phyloP scores from a whole-genome alignment of 2,329 filamentous ascomycete species.

The Aspergillaceae sp. region DNA sequence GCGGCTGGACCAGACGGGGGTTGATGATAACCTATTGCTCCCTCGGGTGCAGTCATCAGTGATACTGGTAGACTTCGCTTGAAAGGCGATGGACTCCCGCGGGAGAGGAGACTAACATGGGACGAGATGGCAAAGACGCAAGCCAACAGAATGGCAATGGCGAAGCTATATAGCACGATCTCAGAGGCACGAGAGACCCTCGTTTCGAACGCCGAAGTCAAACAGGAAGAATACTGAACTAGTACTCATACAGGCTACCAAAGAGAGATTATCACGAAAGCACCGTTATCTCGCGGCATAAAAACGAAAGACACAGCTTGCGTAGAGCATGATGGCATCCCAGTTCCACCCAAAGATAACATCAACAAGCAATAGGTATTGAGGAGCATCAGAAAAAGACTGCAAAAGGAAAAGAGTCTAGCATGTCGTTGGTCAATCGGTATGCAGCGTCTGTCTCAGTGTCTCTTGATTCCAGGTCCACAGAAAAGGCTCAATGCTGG shows the following conservation, averaged over 20 bases:
- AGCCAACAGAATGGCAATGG: constrained; percentile 6
- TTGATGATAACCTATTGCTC: constrained; percentile 13
- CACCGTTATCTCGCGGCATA: no score
- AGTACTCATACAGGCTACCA: no score
- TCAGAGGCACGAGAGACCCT: not conserved
- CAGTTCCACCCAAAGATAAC: not conserved
- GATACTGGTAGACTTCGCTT: constrained; percentile 13
- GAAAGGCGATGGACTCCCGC: constrained; percentile 1
- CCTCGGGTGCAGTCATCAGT: constrained; percentile 11
- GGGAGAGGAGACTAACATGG: constrained; percentile 3
- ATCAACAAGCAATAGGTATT: no score
- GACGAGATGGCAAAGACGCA: constrained; percentile 7
- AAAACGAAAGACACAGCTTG: not conserved
- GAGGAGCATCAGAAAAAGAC: not conserved
- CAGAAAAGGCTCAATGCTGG: not conserved
- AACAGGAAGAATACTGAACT: not conserved
- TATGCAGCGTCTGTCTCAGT: not conserved
- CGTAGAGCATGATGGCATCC: not conserved
- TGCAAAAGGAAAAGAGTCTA: not conserved
- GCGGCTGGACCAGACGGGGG: constrained; percentile 9
- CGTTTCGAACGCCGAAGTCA: not conserved
- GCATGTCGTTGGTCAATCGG: not conserved
- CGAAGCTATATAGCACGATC: constrained; percentile 3
- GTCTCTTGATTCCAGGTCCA: not conserved
- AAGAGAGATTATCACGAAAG: no score